phyloP scores from a whole-genome alignment of 2,329 filamentous ascomycete species.

The Calonectria pteridis region DNA sequence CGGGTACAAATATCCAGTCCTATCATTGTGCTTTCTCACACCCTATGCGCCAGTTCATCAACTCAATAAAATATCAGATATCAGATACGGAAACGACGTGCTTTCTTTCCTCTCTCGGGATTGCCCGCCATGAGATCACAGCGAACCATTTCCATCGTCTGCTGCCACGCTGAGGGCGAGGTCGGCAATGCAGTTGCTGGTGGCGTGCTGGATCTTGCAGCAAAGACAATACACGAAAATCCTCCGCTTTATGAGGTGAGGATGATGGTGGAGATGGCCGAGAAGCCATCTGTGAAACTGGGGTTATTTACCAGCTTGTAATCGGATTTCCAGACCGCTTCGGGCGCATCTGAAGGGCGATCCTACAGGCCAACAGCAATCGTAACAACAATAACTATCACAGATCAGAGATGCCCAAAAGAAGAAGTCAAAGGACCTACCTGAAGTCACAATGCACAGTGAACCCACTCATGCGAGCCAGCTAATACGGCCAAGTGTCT shows the following conservation, averaged over 20 bases:
- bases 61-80: background rate
- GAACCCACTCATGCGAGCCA: slow-evolving; percentile 47
- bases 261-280: slow-evolving; percentile 47
- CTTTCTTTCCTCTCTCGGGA: background rate
- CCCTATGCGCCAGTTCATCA: too few species aligned
- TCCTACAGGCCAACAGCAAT: slow-evolving; percentile 47
- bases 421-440: slow-evolving; percentile 12
- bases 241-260: slow-evolving; percentile 53
- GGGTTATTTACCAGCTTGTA: slow-evolving; percentile 46
- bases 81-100: background rate
- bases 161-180: slow-evolving; percentile 56
- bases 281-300: slow-evolving; percentile 44
- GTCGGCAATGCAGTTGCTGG: slow-evolving; percentile 63
- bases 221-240: slow-evolving; percentile 64
- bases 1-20: background rate
- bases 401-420: background rate
- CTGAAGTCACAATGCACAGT: slow-evolving; percentile 32
- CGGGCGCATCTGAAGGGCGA: slow-evolving; percentile 43
- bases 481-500: slow-evolving; percentile 43
- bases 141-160: slow-evolving; percentile 45
- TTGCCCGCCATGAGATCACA: background rate
- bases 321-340: slow-evolving; percentile 41
- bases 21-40: background rate
- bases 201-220: slow-evolving; percentile 58
- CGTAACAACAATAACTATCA: slow-evolving; percentile 39